Base-by-base conservation (phyloP, 148 eudicot genomes). In the Rhododendron mucronatum region DNA sequence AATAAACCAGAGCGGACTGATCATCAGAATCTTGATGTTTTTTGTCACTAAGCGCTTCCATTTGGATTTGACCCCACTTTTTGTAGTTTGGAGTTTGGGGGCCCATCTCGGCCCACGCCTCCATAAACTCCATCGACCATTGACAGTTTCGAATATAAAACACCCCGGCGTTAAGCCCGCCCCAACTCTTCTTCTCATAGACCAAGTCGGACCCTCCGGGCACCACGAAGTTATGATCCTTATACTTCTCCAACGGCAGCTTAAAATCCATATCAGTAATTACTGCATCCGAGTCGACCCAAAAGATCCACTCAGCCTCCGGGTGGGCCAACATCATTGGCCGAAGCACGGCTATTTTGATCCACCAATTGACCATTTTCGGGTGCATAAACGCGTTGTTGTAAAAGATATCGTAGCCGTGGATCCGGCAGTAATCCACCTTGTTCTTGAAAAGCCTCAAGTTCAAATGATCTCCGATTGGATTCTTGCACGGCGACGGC, bases 261-360 rank as follows among this genome's bases (percentile, higher is more conserved):
- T 84, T 83, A 84, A 94, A 93, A n/a, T 92, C 91, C 97, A 94
- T 94, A 84, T 94, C 97, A 9, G 97, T 94, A 21, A 94, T 87
- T 12, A 87, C 91, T 4, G 97, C 95, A 82, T 94, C 97, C 23
- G 97, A 91, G 88, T 94, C 97, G 30, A 94, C 91, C 97, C 97
- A 94, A 92, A 93, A 94, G 84, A 94, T 90, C 97, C 97, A 94
- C 88, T 94, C 97, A 3, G 92, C 92, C 73, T 94, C 97, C 65
- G 97, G 97, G 88, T 94, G 97, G 47, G 97, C 93, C 78, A 93
- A 10, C 97, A 94, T 94, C 15, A 93, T 94, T 20, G 97, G 93
- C 78, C 93, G 88, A 12, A 94, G 2, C 28, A 4, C 69, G 1
- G 97, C 90, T 13, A 91, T 84, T 86, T 94, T 94, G 65, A 94